Base-by-base conservation (phyloP, 495 filamentous ascomycete genomes). In the Amorphotheca resinae region DNA sequence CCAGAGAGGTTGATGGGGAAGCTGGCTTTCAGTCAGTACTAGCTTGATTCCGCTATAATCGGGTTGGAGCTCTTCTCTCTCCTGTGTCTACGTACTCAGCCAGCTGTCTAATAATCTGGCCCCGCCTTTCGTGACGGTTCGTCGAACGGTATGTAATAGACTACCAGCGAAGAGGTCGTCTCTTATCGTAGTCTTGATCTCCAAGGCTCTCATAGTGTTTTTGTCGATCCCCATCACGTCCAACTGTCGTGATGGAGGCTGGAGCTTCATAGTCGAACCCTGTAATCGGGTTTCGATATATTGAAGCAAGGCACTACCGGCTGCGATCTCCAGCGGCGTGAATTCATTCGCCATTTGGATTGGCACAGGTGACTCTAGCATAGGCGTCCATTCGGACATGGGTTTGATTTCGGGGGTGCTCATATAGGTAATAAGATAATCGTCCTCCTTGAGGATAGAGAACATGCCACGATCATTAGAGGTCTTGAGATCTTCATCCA, bases 191-290 rank as follows among this genome's bases (percentile, higher is more conserved):
- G 77, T 72, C 34, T 84, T 74, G 43, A 99, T 87, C 59, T 99
- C 91, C 12, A 99, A 66, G 1, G 85, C 84, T 38, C 84, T 72
- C 70, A 99, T 72, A 41, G 80, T 93, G 49, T 85, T 89, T 43
- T 81, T 84, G 61, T 99, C 93, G 48, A 99, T 91, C 21, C 59
- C 69, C 85, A 99, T 89, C 36, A 80, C 77, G 46, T 93, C 77
- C 45, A 82, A 75, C 41, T 81, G 71, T 33, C 82, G 77, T 22
- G 77, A 61, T 17, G 91, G 93, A 15, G 86, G 81, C 53, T 89
- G 86, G 28, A 99, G 70, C 56, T 83, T 86, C 66, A 93, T 75
- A 55, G 77, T 76, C n/a, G 80, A 61, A 8, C 82, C 82, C 46
- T 80, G 83, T 1, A 99, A 65, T 33, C 82, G 74, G 41, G 77